Conservation (phyloP, 495 filamentous ascomycete species). For the Parathielavia hyrcaniae region DNA sequence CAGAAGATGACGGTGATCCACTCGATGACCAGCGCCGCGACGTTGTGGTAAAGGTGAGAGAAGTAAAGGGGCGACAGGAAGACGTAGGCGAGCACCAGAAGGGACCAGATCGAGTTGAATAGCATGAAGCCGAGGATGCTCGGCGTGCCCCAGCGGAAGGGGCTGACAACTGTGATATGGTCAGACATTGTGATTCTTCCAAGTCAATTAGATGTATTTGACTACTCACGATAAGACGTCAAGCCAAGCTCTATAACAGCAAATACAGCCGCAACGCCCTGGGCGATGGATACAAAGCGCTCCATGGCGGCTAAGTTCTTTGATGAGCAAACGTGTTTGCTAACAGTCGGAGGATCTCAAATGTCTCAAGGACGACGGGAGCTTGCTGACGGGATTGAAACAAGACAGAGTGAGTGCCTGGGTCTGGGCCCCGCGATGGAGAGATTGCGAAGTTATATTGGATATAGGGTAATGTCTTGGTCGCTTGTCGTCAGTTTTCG, state of each 20-base stretch:
- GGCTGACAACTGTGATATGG: slow-evolving; percentile 30
- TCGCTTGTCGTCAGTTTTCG: background rate
- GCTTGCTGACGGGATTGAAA: background rate
- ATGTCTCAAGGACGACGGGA: background rate
- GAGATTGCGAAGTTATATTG: background rate
- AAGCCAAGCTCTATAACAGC: slow-evolving; percentile 65
- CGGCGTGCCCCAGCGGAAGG: slow-evolving; percentile 35
- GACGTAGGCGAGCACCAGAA: slow-evolving; percentile 63
- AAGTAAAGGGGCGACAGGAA: slow-evolving; percentile 55
- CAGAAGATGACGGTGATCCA: slow-evolving; percentile 76
- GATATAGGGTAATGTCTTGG: no score
- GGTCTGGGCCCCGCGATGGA: no score
- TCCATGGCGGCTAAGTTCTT: slow-evolving; percentile 8
- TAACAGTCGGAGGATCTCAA: background rate
- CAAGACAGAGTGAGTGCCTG: background rate
- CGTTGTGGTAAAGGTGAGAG: slow-evolving; percentile 51
- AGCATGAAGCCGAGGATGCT: slow-evolving; percentile 61
- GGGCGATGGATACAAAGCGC: slow-evolving; percentile 54
- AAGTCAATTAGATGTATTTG: slow-evolving; percentile 11
- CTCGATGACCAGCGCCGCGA: slow-evolving; percentile 59
- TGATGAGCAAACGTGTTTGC: background rate
- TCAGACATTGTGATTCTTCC: background rate
- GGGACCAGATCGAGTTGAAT: slow-evolving; percentile 66
- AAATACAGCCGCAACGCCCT: slow-evolving; percentile 58
- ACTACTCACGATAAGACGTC: slow-evolving; percentile 59